These are phyloP conservation scores for Aschersonia sp. DNA, from an alignment of 2,329 filamentous ascomycete genomes.

Conservation along the genomic window DNA sequence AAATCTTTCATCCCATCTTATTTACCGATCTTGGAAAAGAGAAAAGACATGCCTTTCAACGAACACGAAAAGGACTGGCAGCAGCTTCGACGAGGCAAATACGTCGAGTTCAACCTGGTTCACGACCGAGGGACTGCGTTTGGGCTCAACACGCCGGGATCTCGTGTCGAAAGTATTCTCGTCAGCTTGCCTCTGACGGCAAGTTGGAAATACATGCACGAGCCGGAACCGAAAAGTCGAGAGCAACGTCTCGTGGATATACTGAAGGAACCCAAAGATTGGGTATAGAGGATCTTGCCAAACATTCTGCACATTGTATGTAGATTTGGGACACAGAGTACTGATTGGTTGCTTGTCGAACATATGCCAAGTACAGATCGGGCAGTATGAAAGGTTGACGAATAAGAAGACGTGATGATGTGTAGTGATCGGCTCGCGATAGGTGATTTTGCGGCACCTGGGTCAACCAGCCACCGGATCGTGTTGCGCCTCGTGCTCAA, in stretches of 20 bases:
- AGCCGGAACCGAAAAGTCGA: constrained; percentile 56
- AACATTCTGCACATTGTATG: too few relatives aligned
- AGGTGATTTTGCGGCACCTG: too few relatives aligned
- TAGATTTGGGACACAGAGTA: too few relatives aligned
- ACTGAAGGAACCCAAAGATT: constrained; percentile 48
- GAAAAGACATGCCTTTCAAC: constrained; percentile 86
- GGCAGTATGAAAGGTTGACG: too few relatives aligned
- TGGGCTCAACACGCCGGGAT: constrained; percentile 81
- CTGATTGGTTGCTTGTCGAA: too few relatives aligned
- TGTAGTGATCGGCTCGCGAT: background rate
- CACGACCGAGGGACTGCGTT: constrained; percentile 94
- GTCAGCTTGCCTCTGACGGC: constrained; percentile 94
- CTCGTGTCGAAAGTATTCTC: constrained; percentile 87
- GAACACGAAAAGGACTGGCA: constrained; percentile 90
- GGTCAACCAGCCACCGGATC: too few relatives aligned
- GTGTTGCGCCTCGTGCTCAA: too few relatives aligned
- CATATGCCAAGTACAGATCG: too few relatives aligned
- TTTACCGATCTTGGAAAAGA: constrained; percentile 70
- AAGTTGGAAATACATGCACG: constrained; percentile 92
- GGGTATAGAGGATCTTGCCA: constrained; percentile 31
- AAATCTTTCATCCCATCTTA: constrained; percentile 84
- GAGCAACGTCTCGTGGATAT: constrained; percentile 74
- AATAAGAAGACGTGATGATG: background rate
- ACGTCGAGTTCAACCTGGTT: constrained; percentile 97
- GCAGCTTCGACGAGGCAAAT: constrained; percentile 82